Evolutionary conservation across 192 early-diverging fungal species (phyloP).

Genomic region (Podila epigama): DNA sequence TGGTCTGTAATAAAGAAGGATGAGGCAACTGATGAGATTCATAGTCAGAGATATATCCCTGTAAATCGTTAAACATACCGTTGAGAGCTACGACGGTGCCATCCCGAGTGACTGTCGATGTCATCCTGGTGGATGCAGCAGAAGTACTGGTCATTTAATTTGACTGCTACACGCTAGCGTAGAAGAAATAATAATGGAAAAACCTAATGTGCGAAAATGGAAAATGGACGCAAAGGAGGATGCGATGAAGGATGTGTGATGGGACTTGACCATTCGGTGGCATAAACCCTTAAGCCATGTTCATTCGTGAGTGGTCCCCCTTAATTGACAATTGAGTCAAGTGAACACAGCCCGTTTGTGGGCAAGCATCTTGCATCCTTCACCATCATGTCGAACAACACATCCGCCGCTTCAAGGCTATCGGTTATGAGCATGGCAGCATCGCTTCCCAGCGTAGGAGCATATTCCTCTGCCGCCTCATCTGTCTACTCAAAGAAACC

Average conservation of each 20-base stretch:
- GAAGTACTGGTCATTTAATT: slow-evolving; percentile 32
- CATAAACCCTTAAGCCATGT: too few species aligned
- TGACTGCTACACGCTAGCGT: too few species aligned
- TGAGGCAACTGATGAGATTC: not conserved
- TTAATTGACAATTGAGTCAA: not conserved
- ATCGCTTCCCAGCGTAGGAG: slow-evolving; percentile 38
- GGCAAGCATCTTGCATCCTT: not conserved
- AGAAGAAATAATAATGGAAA: too few species aligned
- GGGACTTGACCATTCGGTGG: too few species aligned
- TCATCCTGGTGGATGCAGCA: slow-evolving; percentile 9
- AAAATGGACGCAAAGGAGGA: too few species aligned
- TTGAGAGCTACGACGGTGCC: slow-evolving; percentile 38
- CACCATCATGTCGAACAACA: slow-evolving; percentile 24
- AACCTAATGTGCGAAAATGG: too few species aligned
- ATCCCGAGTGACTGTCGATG: slow-evolving; percentile 22
- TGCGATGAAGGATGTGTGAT: too few species aligned
- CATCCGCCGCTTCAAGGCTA: slow-evolving; percentile 32
- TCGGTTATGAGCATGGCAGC: slow-evolving; percentile 50
- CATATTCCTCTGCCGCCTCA: slow-evolving; percentile 25
- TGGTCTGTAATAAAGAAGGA: slow-evolving; percentile 57
- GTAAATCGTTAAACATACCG: slow-evolving; percentile 6
- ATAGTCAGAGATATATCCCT: not conserved
- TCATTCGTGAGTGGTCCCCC: too few species aligned
- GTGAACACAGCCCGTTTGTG: not conserved
- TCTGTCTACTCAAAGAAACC: slow-evolving; percentile 36